Evolutionary conservation across 164 flowering plant genomes (phyloP), one percentile per base, ranked within the genome.

Genomic region (Nymphaea colorata): DNA sequence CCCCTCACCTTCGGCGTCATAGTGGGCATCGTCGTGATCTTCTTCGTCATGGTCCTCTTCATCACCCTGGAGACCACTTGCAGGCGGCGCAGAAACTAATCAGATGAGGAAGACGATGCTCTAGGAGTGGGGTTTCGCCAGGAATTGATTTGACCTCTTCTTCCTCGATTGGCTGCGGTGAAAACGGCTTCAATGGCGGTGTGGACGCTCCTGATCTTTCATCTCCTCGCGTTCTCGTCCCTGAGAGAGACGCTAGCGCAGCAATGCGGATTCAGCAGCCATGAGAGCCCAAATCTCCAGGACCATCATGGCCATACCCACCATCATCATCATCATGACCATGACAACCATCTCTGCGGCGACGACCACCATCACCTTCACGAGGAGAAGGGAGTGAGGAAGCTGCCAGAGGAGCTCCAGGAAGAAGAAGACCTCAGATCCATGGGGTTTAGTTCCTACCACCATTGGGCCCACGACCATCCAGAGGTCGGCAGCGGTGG

Each of bases 51-150:
- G 42, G 87, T 93, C 61, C 80, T 87, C 51, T 66, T 82, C 79
- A 84, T 93, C 72, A 85, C 96, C 65, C 71, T 88, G 36, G 85
- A 90, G 70, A 93, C 89, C 77, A 89, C 90, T 75, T 86, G 98
- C 86, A 90, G 83, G 15, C 79, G 85, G 77, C 78, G 76, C 15
- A 41, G 75, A n/a, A 66, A 75, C 43, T 76, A 17, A 61, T 4
- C 18, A 10, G 4, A 61, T 4, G 36, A 36, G 65, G 57, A 25
- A 25, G 36, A 25, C 36, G 36, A 25, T 25, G 36, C 36, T 25
- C 36, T 55, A 55, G 59, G 59, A 4, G 8, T 61, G 16, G 64
- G 64, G 64, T 2, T 61, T 55, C 16, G 59, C 36, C 36, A 1
- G 36, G 36, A 25, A 25, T 25, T 25, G 36, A 1, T 25, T 25